Conservation (phyloP, 192 early-diverging fungal species). For the Mortierella hygrophila region DNA sequence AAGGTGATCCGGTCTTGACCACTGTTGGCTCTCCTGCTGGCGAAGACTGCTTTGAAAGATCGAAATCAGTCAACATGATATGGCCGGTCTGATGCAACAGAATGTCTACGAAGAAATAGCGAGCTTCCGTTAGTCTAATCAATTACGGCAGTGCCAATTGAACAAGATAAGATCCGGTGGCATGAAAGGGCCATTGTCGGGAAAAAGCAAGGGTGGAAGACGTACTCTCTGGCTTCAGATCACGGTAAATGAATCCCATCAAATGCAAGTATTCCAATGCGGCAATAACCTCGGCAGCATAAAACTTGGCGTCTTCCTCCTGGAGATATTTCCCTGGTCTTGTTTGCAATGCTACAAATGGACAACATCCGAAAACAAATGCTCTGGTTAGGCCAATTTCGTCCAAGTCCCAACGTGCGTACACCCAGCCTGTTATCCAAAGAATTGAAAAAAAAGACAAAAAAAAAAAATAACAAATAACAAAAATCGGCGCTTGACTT, state of each 20-base stretch:
- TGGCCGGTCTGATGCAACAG: constrained; percentile 95
- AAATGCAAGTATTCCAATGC: constrained; percentile 97
- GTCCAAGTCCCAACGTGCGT: not conserved
- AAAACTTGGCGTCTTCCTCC: constrained; percentile 95
- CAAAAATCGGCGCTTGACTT: not conserved
- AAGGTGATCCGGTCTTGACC: constrained; percentile 70
- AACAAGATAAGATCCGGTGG: not conserved
- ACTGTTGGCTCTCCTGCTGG: constrained; percentile 82
- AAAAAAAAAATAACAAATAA: no score
- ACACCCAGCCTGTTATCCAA: not conserved
- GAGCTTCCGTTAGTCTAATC: constrained; percentile 1
- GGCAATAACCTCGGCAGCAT: constrained; percentile 96
- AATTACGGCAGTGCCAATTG: not conserved
- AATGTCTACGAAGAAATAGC: constrained; percentile 69
- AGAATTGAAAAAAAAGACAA: not conserved
- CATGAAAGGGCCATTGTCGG: not conserved
- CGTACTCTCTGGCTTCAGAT: constrained; percentile 97
- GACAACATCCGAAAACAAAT: not conserved
- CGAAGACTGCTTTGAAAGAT: constrained; percentile 94
- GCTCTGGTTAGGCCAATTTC: not conserved
- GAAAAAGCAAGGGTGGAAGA: constrained; percentile 23
- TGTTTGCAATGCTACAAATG: constrained; percentile 79
- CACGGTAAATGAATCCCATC: constrained; percentile 97
- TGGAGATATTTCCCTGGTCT: constrained; percentile 91
- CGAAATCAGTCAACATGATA: constrained; percentile 98